These are phyloP conservation scores for Calonectria henricotiae DNA, from an alignment of 2,329 filamentous ascomycete species.

Conservation along the genomic window DNA sequence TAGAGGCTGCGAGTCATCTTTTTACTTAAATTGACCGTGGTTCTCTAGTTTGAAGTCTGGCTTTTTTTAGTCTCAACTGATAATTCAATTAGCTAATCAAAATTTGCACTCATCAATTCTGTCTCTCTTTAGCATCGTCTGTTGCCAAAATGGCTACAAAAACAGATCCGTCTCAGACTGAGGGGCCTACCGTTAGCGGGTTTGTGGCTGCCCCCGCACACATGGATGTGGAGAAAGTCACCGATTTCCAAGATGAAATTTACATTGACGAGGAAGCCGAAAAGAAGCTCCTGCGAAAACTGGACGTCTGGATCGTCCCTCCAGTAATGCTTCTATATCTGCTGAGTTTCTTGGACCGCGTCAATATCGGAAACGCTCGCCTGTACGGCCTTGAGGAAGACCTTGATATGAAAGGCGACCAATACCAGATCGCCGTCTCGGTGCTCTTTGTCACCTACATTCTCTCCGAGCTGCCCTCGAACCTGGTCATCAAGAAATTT, in stretches of 20 bases:
- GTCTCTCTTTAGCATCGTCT: not conserved
- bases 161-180: slow-evolving; percentile 5
- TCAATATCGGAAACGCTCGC: slow-evolving; percentile 72
- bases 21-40: slow-evolving; percentile 27
- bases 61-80: not conserved
- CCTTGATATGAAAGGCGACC: slow-evolving; percentile 69
- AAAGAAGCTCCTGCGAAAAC: slow-evolving; percentile 69
- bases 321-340: slow-evolving; percentile 76
- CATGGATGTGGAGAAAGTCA: slow-evolving; percentile 48
- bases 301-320: slow-evolving; percentile 75
- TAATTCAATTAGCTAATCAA: not conserved
- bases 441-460: slow-evolving; percentile 59
- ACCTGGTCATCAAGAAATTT: slow-evolving; percentile 61
- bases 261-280: slow-evolving; percentile 55
- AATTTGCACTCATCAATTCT: not conserved
- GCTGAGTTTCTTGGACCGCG: slow-evolving; percentile 52
- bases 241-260: slow-evolving; percentile 41
- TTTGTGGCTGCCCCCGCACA: slow-evolving; percentile 24
- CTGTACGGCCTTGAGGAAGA: slow-evolving; percentile 77
- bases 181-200: slow-evolving; percentile 3
- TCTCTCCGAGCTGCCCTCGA: slow-evolving; percentile 62
- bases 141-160: slow-evolving; percentile 43
- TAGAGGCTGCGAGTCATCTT: slow-evolving; percentile 11
- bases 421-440: slow-evolving; percentile 67
- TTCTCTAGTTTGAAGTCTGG: not conserved